phyloP scores from a whole-genome alignment of 1,284 basidiomycete species.

The Chondrostereum purpureum region DNA sequence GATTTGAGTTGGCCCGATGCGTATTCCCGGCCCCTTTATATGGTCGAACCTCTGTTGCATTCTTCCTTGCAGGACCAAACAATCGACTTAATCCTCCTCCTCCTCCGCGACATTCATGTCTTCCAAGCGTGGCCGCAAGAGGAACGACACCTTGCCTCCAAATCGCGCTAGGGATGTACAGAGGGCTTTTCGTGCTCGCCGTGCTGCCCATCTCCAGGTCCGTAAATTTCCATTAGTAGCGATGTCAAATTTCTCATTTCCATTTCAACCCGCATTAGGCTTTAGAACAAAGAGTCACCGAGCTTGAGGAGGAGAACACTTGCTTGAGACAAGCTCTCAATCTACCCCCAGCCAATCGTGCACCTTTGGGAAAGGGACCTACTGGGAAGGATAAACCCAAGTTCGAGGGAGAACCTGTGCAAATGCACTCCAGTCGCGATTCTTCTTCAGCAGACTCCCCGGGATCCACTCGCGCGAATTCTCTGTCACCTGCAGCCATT shows the following conservation, averaged over 20 bases:
- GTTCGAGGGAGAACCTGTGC: constrained; percentile 23
- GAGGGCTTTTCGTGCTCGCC: constrained; percentile 83
- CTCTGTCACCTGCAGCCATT: constrained; percentile 35
- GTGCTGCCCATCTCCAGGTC: constrained; percentile 84
- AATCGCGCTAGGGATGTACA: constrained; percentile 91
- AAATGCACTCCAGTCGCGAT: constrained; percentile 35
- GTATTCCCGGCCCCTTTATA: constrained; percentile 8
- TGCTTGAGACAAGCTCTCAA: constrained; percentile 70
- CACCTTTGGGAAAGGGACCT: constrained; percentile 70
- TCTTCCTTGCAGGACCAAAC: not conserved
- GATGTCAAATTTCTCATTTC: constrained; percentile 32
- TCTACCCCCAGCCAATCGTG: constrained; percentile 68
- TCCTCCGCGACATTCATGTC: constrained; percentile 44
- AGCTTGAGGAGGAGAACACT: constrained; percentile 82
- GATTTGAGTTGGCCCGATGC: constrained; percentile 4
- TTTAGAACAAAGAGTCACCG: constrained; percentile 74
- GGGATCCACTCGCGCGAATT: constrained; percentile 31
- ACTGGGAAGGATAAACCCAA: constrained; percentile 78
- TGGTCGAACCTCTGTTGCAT: constrained; percentile 5
- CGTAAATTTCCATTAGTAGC: constrained; percentile 24
- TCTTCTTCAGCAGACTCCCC: constrained; percentile 42
- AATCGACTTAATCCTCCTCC: constrained; percentile 1
- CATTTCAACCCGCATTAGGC: constrained; percentile 38
- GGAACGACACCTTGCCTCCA: constrained; percentile 87
- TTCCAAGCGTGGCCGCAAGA: constrained; percentile 83